phyloP scores from a whole-genome alignment of 805 yeast genomes.

The Sporopachydermia quercuum region DNA sequence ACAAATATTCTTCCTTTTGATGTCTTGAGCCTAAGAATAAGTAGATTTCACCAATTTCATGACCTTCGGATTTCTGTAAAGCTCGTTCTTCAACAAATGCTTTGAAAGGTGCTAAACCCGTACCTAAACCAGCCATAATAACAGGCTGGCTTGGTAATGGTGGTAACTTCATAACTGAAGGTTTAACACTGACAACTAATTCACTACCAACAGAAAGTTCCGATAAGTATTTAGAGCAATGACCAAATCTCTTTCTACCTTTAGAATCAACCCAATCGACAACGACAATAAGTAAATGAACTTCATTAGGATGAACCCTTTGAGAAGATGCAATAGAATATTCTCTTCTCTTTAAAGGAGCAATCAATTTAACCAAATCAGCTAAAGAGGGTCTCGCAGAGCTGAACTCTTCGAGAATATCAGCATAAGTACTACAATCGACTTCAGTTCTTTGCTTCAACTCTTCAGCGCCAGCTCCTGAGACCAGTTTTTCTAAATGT shows the following conservation, averaged over 20 bases:
- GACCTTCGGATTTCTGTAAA: constrained; percentile 84
- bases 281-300: constrained; percentile 83
- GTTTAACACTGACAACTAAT: constrained; percentile 86
- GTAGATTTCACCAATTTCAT: constrained; percentile 77
- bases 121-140: constrained; percentile 94
- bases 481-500: constrained; percentile 44
- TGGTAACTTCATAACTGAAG: constrained; percentile 94
- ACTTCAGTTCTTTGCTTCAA: constrained; percentile 77
- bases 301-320: constrained; percentile 78
- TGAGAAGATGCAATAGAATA: constrained; percentile 96
- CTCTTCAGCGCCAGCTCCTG: constrained; percentile 72
- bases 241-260: constrained; percentile 84
- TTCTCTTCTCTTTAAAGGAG: constrained; percentile 91
- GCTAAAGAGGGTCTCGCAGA: constrained; percentile 66
- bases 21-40: constrained; percentile 90
- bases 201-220: constrained; percentile 70
- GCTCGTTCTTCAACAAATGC: constrained; percentile 92
- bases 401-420: constrained; percentile 62
- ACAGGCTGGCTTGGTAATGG: constrained; percentile 77
- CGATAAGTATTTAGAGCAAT: constrained; percentile 81
- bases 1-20: constrained; percentile 84
- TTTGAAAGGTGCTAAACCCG: constrained; percentile 96
- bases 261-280: constrained; percentile 87
- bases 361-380: constrained; percentile 56
- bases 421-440: constrained; percentile 68